Base-by-base conservation (phyloP, 2,329 filamentous ascomycete species). In the Microcyclospora tardicrescens region DNA sequence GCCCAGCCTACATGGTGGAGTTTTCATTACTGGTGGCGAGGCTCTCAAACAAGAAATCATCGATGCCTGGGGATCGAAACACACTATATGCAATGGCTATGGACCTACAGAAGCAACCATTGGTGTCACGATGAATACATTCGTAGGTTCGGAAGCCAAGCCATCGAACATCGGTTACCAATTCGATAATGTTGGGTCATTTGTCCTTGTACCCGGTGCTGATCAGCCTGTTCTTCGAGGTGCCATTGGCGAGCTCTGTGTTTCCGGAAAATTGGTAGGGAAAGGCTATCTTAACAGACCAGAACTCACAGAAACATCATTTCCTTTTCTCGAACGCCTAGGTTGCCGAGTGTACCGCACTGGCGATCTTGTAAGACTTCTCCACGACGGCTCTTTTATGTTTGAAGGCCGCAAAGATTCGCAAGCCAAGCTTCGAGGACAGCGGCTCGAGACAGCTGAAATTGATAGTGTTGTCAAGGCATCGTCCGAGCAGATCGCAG, bases 91-190 rank as follows among this genome's bases (percentile, higher is more conserved):
- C 65, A 95, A 95, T 52, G 86, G 85, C 2, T 69, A 94, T 47
- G 87, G 87, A 0, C 89, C 87, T 1, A 95, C 87, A 0, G 89
- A 95, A 58, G 82, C 84, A 0, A 95, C 87, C 0, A 95, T 95
- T 46, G 87, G 87, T 5, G 82, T 87, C 28, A 94, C 87, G 0
- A 93, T 91, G 72, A 87, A 81, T 50, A 79, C 79, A n/a, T 72
- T 83, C 28, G 84, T 94, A 6, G 82, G 84, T 0, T 60, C 65
- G 14, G 82, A 81, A 46, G 85, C 84, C 0, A 81, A 85, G 24
- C 77, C 87, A 0, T 82, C 84, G 10, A 95, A 95, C 51, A 95
- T 95, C 48, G 87, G 87, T 1, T 72, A 70, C 16, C 82, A 85
- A 46, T 95, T 94, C 47, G 74, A 80, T 47, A 95, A 95, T 45